Conservation (phyloP, 805 yeast species). For the Candida ponderosae region DNA sequence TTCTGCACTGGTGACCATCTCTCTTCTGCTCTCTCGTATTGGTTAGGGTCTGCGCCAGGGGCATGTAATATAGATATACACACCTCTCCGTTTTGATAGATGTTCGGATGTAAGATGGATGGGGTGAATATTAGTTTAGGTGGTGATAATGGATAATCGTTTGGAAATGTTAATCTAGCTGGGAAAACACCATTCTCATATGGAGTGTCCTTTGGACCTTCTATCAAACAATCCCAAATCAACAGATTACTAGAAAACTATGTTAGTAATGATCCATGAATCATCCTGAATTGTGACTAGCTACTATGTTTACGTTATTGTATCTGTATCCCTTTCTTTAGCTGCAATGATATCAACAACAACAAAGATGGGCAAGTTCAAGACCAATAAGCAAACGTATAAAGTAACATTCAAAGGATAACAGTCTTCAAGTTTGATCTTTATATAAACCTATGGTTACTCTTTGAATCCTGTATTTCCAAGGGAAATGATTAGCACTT, state of each 20-base stretch:
- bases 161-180: constrained; percentile 64
- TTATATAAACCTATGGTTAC: no score
- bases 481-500: constrained; percentile 13
- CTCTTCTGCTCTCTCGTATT: constrained; percentile 92
- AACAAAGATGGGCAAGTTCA: no score
- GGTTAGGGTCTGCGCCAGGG: constrained; percentile 96
- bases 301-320: no score
- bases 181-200: constrained; percentile 86
- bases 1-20: constrained; percentile 98
- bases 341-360: no score
- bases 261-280: no score
- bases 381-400: no score
- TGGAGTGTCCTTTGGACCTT: constrained; percentile 79
- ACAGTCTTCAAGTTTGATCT: no score
- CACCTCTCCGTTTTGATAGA: constrained; percentile 90
- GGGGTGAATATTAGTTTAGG: constrained; percentile 72
- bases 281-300: no score
- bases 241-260: constrained; percentile 39
- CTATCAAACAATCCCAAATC: constrained; percentile 76
- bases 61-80: constrained; percentile 93
- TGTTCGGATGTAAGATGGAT: constrained; percentile 86
- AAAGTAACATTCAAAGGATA: no score
- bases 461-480: no score
- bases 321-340: no score
- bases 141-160: constrained; percentile 78